Evolutionary conservation across 2,329 filamentous ascomycete species (phyloP).

Genomic region (Botryotinia globosa): DNA sequence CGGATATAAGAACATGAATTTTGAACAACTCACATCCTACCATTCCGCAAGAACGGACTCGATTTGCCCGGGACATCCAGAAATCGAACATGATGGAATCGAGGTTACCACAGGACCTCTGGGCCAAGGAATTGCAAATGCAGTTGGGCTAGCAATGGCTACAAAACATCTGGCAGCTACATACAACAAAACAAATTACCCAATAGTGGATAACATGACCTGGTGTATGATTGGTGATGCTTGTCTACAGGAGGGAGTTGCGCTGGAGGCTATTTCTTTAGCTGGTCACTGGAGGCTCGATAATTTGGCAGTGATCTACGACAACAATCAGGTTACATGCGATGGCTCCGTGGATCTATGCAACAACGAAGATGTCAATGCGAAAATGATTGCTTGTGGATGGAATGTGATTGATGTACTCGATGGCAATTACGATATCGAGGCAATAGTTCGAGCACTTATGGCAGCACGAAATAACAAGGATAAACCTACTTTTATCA

Average conservation of each 20-base stretch:
- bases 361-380: constrained; percentile 49
- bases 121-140: constrained; percentile 51
- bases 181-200: constrained; percentile 46
- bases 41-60: constrained; percentile 39
- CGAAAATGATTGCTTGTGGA: constrained; percentile 48
- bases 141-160: constrained; percentile 50
- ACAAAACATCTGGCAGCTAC: constrained; percentile 47
- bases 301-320: constrained; percentile 50
- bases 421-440: constrained; percentile 46
- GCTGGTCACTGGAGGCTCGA: constrained; percentile 48
- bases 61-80: constrained; percentile 47
- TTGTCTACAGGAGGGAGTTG: constrained; percentile 51
- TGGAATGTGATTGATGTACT: constrained; percentile 49
- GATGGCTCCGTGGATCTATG: constrained; percentile 48
- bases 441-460: constrained; percentile 44
- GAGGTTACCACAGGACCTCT: constrained; percentile 52
- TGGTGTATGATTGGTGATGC: constrained; percentile 52
- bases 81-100: constrained; percentile 50
- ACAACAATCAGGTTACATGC: constrained; percentile 52
- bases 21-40: constrained; percentile 49
- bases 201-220: constrained; percentile 45
- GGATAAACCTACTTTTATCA: constrained; percentile 51
- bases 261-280: constrained; percentile 48
- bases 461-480: constrained; percentile 41
- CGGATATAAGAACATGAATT: constrained; percentile 47